Evolutionary conservation across 768 basidiomycete species (phyloP).

Genomic region (Amanita rimosa): DNA sequence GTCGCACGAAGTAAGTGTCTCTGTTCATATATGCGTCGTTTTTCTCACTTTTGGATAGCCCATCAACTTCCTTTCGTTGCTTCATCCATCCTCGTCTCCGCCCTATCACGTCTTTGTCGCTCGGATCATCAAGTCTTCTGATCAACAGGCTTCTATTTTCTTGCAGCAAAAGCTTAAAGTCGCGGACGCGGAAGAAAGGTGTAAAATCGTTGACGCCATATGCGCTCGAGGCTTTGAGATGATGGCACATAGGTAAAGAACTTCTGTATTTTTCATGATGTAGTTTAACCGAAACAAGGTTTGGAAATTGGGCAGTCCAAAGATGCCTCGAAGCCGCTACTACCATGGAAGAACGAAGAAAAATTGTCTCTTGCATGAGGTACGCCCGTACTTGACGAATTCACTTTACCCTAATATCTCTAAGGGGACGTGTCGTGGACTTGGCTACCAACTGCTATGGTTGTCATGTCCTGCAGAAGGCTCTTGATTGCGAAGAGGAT

Average conservation of each 20-base stretch:
- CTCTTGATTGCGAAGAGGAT: constrained; percentile 85
- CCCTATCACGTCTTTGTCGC: constrained; percentile 75
- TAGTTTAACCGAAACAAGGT: constrained; percentile 28
- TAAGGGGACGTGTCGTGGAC: constrained; percentile 73
- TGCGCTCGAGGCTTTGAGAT: constrained; percentile 79
- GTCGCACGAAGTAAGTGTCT: constrained; percentile 38
- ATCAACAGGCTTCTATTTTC: constrained; percentile 87
- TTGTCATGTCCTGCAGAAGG: constrained; percentile 83
- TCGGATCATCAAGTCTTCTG: constrained; percentile 81
- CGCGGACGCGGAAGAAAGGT: constrained; percentile 64
- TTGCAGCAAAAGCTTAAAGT: constrained; percentile 87
- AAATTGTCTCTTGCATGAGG: constrained; percentile 85
- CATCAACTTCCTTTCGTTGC: constrained; percentile 78
- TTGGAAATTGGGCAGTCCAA: constrained; percentile 89
- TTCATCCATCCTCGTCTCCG: constrained; percentile 78
- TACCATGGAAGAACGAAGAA: constrained; percentile 61
- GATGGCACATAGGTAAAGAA: constrained; percentile 74
- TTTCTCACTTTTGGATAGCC: constrained; percentile 36
- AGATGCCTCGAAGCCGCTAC: constrained; percentile 76
- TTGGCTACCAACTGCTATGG: constrained; percentile 85
- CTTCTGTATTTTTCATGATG: not conserved
- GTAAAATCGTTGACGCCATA: constrained; percentile 81
- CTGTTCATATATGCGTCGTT: constrained; percentile 11
- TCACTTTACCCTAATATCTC: not conserved
- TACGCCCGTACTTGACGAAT: constrained; percentile 16